Evolutionary conservation across 1,284 basidiomycete genomes (phyloP).

Genomic region (Vanrija sp.): DNA sequence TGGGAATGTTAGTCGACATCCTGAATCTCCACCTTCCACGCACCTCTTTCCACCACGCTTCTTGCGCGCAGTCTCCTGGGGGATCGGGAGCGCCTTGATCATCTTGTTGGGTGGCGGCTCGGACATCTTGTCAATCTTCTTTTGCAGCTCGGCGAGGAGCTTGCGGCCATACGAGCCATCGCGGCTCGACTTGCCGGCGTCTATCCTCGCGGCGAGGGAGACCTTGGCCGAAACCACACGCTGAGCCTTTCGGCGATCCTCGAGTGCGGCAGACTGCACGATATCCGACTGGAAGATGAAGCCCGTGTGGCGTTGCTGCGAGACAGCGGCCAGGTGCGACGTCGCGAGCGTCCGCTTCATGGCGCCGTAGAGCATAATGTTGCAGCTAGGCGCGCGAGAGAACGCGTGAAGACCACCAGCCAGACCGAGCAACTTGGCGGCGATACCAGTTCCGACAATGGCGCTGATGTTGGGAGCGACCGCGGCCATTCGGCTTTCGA

Average conservation of each 20-base stretch:
- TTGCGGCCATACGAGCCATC: slow-evolving; percentile 81
- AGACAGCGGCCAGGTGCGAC: slow-evolving; percentile 62
- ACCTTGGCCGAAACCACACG: slow-evolving; percentile 90
- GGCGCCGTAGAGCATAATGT: slow-evolving; percentile 91
- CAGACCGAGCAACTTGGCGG: slow-evolving; percentile 94
- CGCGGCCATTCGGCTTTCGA: slow-evolving; percentile 96
- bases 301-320: slow-evolving; percentile 87
- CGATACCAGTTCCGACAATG: slow-evolving; percentile 96
- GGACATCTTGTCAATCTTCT: slow-evolving; percentile 83
- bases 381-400: slow-evolving; percentile 92
- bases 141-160: slow-evolving; percentile 79
- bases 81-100: slow-evolving; percentile 90
- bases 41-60: slow-evolving; percentile 90
- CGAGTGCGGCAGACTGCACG: slow-evolving; percentile 78
- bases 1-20: slow-evolving; percentile 42
- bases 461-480: slow-evolving; percentile 96
- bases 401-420: slow-evolving; percentile 88
- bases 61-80: slow-evolving; percentile 92
- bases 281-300: slow-evolving; percentile 93
- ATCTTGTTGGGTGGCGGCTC: slow-evolving; percentile 94
- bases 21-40: slow-evolving; percentile 24
- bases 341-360: slow-evolving; percentile 77
- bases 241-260: slow-evolving; percentile 88
- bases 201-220: slow-evolving; percentile 86
- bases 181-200: slow-evolving; percentile 70